Percentiles rank a stretch among this genome's conserved stretches.
These are phyloP conservation scores for Lactarius deliciosus DNA, from an alignment of 768 basidiomycete genomes.

Conservation along the genomic window DNA sequence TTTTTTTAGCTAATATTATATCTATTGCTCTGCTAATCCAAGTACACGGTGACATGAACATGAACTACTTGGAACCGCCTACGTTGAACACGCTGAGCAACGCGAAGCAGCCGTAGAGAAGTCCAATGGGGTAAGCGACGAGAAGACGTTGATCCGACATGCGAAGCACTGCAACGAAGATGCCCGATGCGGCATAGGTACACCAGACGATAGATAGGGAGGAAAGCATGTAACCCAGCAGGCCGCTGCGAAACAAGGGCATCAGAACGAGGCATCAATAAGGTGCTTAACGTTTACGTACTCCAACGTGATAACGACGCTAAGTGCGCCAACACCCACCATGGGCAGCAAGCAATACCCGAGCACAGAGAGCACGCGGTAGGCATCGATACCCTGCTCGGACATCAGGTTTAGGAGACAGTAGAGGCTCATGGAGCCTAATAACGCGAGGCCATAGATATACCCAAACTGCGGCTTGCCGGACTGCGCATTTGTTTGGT, in stretches of 20 bases:
- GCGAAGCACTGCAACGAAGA: slow-evolving; percentile 91
- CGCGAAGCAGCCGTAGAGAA: slow-evolving; percentile 93
- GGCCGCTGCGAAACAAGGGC: slow-evolving; percentile 49
- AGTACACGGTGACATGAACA: neutral
- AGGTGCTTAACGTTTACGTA: slow-evolving; percentile 43
- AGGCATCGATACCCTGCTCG: slow-evolving; percentile 90
- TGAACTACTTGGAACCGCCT: slow-evolving; percentile 33
- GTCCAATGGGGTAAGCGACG: slow-evolving; percentile 93
- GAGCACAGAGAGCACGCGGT: slow-evolving; percentile 90
- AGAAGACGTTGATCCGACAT: slow-evolving; percentile 95
- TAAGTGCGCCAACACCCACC: slow-evolving; percentile 89
- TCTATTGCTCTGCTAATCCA: slow-evolving; percentile 17
- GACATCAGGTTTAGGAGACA: slow-evolving; percentile 97
- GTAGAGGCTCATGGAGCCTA: slow-evolving; percentile 91
- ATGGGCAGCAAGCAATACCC: slow-evolving; percentile 97
- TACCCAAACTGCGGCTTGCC: slow-evolving; percentile 99
- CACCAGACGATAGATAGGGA: slow-evolving; percentile 90
- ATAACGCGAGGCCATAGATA: slow-evolving; percentile 96
- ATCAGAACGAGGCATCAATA: slow-evolving; percentile 19
- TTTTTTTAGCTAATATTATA: slow-evolving; percentile 27
- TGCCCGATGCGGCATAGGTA: slow-evolving; percentile 92
- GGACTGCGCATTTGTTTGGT: slow-evolving; percentile 53
- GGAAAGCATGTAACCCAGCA: slow-evolving; percentile 83
- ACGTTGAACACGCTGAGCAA: slow-evolving; percentile 87
- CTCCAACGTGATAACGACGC: slow-evolving; percentile 87